phyloP scores from a whole-genome alignment of 2,329 filamentous ascomycete genomes.

The Podosphaera leucotricha region DNA sequence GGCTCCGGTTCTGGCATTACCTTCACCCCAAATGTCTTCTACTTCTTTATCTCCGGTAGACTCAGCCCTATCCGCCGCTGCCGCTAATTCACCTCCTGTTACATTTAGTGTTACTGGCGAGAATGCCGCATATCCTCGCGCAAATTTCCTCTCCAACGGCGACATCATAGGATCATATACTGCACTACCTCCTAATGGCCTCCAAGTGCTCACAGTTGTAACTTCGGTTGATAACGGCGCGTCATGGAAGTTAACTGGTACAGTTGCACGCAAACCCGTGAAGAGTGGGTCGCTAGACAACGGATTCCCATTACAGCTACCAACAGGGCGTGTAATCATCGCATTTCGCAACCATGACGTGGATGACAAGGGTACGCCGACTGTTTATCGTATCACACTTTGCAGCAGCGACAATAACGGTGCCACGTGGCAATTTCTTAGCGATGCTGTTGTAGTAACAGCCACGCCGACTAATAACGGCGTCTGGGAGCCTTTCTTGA shows the following conservation, averaged over 20 bases:
- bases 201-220: neutral
- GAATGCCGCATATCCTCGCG: neutral
- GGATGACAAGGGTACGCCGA: neutral
- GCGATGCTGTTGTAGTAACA: neutral
- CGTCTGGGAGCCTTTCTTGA: conserved; percentile 4
- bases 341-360: conserved; percentile 2
- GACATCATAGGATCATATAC: neutral
- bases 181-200: neutral
- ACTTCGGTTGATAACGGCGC: neutral
- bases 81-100: neutral
- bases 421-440: conserved; percentile 2
- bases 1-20: neutral
- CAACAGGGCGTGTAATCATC: conserved; percentile 1
- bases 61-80: neutral
- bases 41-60: neutral
- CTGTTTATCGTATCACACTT: conserved; percentile 2
- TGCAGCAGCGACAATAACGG: conserved; percentile 2
- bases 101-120: neutral
- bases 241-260: conserved; percentile 1
- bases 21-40: neutral
- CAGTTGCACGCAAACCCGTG: neutral
- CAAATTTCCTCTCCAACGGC: neutral
- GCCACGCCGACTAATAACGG: neutral
- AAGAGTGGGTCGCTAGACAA: conserved; percentile 2
- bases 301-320: conserved; percentile 2